Evolutionary conservation across 176 grass and related monocot genomes (phyloP).

Genomic region (Microstegium vimineum): DNA sequence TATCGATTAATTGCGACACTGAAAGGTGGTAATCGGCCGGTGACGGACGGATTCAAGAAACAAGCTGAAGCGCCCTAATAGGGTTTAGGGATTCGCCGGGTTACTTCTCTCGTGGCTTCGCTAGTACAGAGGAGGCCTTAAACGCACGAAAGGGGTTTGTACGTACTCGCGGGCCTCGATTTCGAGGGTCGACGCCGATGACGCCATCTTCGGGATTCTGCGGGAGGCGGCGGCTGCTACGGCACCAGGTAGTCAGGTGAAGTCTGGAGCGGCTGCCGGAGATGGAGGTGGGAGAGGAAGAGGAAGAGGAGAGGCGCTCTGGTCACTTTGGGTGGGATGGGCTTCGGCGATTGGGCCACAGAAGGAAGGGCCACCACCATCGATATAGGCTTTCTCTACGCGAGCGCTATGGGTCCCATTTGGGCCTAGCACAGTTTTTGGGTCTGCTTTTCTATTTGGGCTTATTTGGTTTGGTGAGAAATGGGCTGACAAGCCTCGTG

Average conservation of each 20-base stretch:
- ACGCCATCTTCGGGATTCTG: constrained; percentile 34
- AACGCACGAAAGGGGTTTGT: neutral
- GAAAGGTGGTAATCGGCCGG: neutral
- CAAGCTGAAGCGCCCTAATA: neutral
- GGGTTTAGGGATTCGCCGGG: constrained; percentile 28
- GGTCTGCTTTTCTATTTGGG: neutral
- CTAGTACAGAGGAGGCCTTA: neutral
- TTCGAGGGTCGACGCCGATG: constrained; percentile 79
- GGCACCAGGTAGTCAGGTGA: neutral
- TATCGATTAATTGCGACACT: neutral
- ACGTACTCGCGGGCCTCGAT: constrained; percentile 97
- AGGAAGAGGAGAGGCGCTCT: neutral
- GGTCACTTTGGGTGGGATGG: neutral
- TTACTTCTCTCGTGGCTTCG: neutral
- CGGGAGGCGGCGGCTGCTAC: constrained; percentile 6
- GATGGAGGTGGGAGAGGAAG: neutral
- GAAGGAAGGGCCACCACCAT: neutral
- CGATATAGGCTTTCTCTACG: neutral
- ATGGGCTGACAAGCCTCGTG: neutral
- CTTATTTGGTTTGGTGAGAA: neutral
- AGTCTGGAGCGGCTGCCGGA: constrained; percentile 9
- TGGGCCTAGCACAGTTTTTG: neutral
- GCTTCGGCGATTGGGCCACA: neutral
- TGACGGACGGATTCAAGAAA: neutral
- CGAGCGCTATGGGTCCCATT: neutral